phyloP scores from a whole-genome alignment of 2,329 filamentous ascomycete species.

The Pestalotiopsis sp. region DNA sequence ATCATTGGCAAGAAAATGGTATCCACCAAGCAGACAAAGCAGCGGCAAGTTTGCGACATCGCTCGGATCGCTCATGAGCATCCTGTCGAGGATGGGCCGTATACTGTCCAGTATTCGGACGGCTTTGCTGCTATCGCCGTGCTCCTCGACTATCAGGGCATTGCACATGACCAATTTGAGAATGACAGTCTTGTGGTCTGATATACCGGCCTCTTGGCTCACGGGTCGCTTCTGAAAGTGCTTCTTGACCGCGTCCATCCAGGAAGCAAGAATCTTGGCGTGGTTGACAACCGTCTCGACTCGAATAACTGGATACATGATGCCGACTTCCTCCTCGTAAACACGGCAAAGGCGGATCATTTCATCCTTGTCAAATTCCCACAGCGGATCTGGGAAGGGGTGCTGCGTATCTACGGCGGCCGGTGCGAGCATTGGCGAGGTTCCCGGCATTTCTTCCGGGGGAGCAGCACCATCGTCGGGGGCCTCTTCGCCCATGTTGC shows the following conservation, averaged over 20 bases:
- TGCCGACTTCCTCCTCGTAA: constrained; percentile 87
- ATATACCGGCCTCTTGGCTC: constrained; percentile 40
- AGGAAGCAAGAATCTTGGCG: constrained; percentile 69
- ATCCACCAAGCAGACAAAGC: constrained; percentile 58
- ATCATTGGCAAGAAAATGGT: constrained; percentile 84
- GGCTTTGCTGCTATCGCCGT: constrained; percentile 77
- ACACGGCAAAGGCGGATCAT: constrained; percentile 77
- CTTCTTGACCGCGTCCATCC: constrained; percentile 61
- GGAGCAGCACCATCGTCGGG: constrained; percentile 46
- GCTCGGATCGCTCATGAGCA: constrained; percentile 57
- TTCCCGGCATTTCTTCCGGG: constrained; percentile 30
- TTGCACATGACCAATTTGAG: constrained; percentile 85
- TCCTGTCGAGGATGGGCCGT: constrained; percentile 69
- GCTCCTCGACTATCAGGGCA: constrained; percentile 75
- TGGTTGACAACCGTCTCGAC: constrained; percentile 73
- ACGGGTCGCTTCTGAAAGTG: constrained; percentile 32
- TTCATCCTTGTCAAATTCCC: constrained; percentile 77
- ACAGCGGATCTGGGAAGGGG: constrained; percentile 69
- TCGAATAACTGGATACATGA: constrained; percentile 88
- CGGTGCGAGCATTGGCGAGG: constrained; percentile 35
- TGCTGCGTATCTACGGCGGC: constrained; percentile 38
- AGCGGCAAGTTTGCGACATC: constrained; percentile 52
- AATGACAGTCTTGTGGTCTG: constrained; percentile 62
- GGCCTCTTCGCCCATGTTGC: constrained; percentile 60
- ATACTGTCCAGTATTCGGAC: constrained; percentile 76